Evolutionary conservation across 768 basidiomycete genomes (phyloP).

Genomic region (Mycena latifolia): DNA sequence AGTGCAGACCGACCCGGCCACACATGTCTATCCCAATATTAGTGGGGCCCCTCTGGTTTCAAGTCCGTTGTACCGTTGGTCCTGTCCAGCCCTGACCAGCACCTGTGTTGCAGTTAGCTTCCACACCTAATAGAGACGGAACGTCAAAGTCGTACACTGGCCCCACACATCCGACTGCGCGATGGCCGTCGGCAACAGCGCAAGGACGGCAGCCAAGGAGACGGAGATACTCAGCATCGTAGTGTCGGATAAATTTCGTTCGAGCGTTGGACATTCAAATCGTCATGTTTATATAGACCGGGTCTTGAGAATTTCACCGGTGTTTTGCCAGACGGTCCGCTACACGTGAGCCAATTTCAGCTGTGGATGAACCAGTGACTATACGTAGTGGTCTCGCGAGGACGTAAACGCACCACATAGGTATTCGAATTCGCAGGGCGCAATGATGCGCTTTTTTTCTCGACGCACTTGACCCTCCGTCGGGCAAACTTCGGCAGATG

Average conservation of each 20-base stretch:
- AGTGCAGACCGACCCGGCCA: slow-evolving; percentile 1
- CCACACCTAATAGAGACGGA: neutral
- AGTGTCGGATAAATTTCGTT: slow-evolving; percentile 5
- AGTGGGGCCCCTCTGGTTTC: neutral
- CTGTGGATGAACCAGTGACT: slow-evolving; percentile 9
- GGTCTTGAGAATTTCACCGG: slow-evolving; percentile 12
- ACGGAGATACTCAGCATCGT: slow-evolving; percentile 13
- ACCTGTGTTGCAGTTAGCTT: slow-evolving; percentile 3
- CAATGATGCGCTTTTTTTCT: neutral
- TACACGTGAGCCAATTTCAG: slow-evolving; percentile 5
- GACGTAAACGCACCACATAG: neutral
- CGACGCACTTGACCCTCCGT: slow-evolving; percentile 8
- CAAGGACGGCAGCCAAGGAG: slow-evolving; percentile 19
- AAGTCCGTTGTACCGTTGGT: slow-evolving; percentile 3
- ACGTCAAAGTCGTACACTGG: slow-evolving; percentile 20
- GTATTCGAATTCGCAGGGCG: neutral
- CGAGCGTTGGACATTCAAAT: neutral
- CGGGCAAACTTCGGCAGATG: slow-evolving; percentile 11
- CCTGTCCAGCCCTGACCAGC: slow-evolving; percentile 26
- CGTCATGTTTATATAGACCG: slow-evolving; percentile 2
- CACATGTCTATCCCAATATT: slow-evolving; percentile 21
- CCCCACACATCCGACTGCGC: slow-evolving; percentile 28
- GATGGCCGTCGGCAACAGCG: slow-evolving; percentile 21
- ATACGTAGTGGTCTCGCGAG: neutral
- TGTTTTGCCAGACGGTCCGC: slow-evolving; percentile 15